These are phyloP conservation scores for Trifolium repens DNA, from an alignment of 306 rosid species.

Conservation along the genomic window DNA sequence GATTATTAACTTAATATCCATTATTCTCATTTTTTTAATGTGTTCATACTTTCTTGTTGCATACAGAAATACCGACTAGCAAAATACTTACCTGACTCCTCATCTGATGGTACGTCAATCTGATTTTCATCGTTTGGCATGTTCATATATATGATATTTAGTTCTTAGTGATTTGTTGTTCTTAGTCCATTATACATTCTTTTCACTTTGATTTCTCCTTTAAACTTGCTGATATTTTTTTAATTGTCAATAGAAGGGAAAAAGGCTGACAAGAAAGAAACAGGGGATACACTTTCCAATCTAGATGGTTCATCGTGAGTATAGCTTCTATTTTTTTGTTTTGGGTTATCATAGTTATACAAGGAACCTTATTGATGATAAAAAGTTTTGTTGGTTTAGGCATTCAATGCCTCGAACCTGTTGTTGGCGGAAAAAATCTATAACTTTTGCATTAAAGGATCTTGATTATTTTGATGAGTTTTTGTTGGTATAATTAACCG, in stretches of 20 bases:
- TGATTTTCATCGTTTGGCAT: conserved; percentile 33
- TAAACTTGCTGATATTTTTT: conserved; percentile 44
- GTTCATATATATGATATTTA: conserved; percentile 9
- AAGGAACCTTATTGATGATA: conserved; percentile 23
- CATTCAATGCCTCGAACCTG: conserved; percentile 23
- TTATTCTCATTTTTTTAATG: conserved; percentile 15
- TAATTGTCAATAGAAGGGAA: conserved; percentile 69
- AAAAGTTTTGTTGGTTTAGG: neutral
- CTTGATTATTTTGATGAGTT: conserved; percentile 21
- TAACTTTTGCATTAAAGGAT: conserved; percentile 20
- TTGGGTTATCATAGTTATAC: conserved; percentile 31
- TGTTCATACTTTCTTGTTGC: conserved; percentile 45
- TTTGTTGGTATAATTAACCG: conserved; percentile 18
- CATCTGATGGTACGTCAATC: conserved; percentile 80
- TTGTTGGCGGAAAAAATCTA: neutral
- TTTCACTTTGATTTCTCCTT: conserved; percentile 28
- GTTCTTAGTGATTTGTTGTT: conserved; percentile 12
- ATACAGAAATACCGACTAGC: conserved; percentile 97
- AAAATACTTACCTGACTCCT: conserved; percentile 85
- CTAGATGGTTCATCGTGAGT: conserved; percentile 96
- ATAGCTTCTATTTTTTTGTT: conserved; percentile 26
- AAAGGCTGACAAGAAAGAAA: conserved; percentile 89
- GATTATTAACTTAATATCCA: neutral
- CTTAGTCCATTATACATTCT: conserved; percentile 9
- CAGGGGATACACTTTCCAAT: conserved; percentile 76